Evolutionary conservation across 495 filamentous ascomycete genomes (phyloP).

Genomic region (Penicillium dipodomyicola): DNA sequence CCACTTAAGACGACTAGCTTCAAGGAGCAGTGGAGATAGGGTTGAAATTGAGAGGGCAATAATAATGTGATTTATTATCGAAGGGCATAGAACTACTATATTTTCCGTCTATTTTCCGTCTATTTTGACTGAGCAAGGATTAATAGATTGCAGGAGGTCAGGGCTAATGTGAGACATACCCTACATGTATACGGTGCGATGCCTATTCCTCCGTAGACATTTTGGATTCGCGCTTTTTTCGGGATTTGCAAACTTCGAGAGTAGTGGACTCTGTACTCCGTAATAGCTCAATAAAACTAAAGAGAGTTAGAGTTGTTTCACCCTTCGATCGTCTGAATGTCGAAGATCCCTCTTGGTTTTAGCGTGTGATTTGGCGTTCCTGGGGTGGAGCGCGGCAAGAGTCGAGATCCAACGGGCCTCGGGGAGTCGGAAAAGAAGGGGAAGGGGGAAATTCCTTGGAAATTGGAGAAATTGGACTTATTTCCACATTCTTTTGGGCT

Average conservation of each 20-base stretch:
- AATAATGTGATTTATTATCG: neutral
- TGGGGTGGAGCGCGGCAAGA: conserved; percentile 21
- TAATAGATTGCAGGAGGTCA: conserved; percentile 5
- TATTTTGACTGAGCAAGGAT: conserved; percentile 2
- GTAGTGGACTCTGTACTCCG: too few relatives aligned
- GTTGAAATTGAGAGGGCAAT: neutral
- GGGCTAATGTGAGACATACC: neutral
- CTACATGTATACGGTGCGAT: too few relatives aligned
- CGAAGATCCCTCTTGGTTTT: conserved; percentile 19
- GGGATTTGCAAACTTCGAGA: neutral
- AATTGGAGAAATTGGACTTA: neutral
- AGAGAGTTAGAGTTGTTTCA: conserved; percentile 4
- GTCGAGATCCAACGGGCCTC: conserved; percentile 18
- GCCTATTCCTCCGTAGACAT: too few relatives aligned
- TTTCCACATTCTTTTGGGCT: neutral
- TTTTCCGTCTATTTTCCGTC: neutral
- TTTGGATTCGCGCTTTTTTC: neutral
- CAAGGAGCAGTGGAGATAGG: conserved; percentile 4
- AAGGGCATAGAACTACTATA: neutral
- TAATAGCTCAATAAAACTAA: neutral
- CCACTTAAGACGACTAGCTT: conserved; percentile 9
- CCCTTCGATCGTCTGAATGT: neutral
- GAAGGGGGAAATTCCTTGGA: neutral
- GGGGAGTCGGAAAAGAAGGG: neutral
- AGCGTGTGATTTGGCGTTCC: conserved; percentile 24